phyloP scores from a whole-genome alignment of 2,329 filamentous ascomycete species.

The Piedraia hortae region DNA sequence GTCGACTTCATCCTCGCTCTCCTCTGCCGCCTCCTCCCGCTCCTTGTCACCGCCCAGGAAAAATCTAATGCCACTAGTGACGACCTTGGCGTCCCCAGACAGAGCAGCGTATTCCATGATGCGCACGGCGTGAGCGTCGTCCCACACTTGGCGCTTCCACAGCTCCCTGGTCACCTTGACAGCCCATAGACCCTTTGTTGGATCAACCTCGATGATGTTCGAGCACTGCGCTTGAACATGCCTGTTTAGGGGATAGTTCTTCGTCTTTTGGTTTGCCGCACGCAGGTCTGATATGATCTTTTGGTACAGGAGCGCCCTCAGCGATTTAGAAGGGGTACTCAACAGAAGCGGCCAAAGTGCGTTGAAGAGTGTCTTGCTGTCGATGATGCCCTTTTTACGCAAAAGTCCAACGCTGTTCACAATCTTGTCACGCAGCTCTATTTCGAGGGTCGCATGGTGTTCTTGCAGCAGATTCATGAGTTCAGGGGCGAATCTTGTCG shows the following conservation, averaged over 20 bases:
- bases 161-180: conserved; percentile 85
- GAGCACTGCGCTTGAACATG: conserved; percentile 82
- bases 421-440: conserved; percentile 76
- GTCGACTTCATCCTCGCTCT: conserved; percentile 51
- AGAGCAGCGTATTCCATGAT: conserved; percentile 89
- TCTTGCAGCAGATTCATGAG: conserved; percentile 53
- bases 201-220: conserved; percentile 70
- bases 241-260: conserved; percentile 77
- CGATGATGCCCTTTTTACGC: conserved; percentile 72
- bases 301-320: conserved; percentile 57
- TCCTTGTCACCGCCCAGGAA: conserved; percentile 93
- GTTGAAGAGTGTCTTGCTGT: conserved; percentile 59
- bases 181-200: conserved; percentile 73
- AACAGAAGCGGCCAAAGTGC: conserved; percentile 87
- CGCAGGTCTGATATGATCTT: conserved; percentile 84
- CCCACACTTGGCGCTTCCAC: conserved; percentile 93
- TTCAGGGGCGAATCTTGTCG: conserved; percentile 48
- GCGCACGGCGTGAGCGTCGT: conserved; percentile 79
- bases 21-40: conserved; percentile 61
- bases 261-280: conserved; percentile 60
- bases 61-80: conserved; percentile 66
- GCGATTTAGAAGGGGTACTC: conserved; percentile 68
- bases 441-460: conserved; percentile 59
- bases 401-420: conserved; percentile 72
- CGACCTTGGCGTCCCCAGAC: conserved; percentile 77